phyloP scores from a whole-genome alignment of 73 alveolate genomes.

The Blepharisma stoltei region DNA sequence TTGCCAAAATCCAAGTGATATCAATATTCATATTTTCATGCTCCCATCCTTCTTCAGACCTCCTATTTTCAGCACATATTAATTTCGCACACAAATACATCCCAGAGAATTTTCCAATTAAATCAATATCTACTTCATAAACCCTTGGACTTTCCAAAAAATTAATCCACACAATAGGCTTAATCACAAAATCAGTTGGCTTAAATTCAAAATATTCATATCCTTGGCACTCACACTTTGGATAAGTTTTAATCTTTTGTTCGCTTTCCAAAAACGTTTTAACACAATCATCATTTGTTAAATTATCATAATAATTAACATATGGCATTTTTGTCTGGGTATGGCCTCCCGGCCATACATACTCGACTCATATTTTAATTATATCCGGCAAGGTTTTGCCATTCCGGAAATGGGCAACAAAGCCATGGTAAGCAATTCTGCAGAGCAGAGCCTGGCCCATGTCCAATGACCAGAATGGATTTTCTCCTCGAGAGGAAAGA shows the following conservation, averaged over 20 bases:
- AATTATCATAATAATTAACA: constrained; percentile 1
- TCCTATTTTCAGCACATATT: constrained; percentile 18
- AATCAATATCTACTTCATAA: neutral
- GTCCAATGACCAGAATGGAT: too few species aligned
- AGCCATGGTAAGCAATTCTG: too few species aligned
- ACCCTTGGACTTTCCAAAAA: neutral
- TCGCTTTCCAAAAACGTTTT: neutral
- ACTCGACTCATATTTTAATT: too few species aligned
- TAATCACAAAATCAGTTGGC: neutral
- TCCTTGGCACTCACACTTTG: neutral
- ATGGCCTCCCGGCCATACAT: too few species aligned
- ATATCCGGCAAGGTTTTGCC: too few species aligned
- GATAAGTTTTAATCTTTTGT: neutral
- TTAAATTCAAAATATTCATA: neutral
- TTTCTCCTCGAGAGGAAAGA: too few species aligned
- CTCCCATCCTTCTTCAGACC: neutral
- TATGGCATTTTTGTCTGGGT: too few species aligned
- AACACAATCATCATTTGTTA: neutral
- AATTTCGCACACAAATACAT: neutral
- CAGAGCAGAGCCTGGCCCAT: too few species aligned
- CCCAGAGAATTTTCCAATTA: neutral
- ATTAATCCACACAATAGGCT: constrained; percentile 16
- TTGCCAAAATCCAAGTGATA: neutral
- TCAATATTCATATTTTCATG: constrained; percentile 21
- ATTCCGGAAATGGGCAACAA: too few species aligned